Conservation (phyloP, 192 early-diverging fungal genomes). For the Bifiguratus adelaidae region DNA sequence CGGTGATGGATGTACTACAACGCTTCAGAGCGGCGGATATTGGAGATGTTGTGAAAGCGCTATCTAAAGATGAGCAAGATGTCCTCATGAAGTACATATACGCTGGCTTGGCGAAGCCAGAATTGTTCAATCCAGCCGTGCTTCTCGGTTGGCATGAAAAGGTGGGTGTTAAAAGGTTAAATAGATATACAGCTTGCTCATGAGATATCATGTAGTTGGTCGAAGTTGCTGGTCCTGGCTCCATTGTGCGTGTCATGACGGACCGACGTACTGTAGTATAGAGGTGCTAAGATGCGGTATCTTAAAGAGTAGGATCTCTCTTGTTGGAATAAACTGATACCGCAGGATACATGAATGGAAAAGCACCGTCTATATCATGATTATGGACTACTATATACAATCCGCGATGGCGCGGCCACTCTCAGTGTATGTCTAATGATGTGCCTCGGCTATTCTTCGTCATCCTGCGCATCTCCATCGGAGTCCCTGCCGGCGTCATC, state of each 20-base stretch:
- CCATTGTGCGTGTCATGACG: slow-evolving; percentile 86
- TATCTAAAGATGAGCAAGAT: slow-evolving; percentile 58
- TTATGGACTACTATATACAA: no score
- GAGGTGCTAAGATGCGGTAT: not conserved
- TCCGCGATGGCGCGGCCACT: no score
- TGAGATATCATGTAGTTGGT: slow-evolving; percentile 38
- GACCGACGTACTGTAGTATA: slow-evolving; percentile 68
- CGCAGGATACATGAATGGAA: no score
- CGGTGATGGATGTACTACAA: slow-evolving; percentile 73
- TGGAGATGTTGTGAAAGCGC: slow-evolving; percentile 38
- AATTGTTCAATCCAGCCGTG: slow-evolving; percentile 70
- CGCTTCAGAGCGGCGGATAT: slow-evolving; percentile 67
- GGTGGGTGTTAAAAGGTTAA: slow-evolving; percentile 26
- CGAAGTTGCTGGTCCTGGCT: slow-evolving; percentile 79
- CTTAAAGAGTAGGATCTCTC: not conserved
- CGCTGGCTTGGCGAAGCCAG: slow-evolving; percentile 78
- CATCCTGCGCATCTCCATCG: no score
- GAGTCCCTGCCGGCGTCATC: no score
- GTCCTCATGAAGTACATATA: slow-evolving; percentile 89
- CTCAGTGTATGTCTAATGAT: no score
- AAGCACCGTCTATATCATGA: no score
- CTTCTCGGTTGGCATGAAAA: slow-evolving; percentile 93
- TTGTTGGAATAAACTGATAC: no score
- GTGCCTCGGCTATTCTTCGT: no score
- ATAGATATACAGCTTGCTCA: not conserved